These are phyloP conservation scores for Arthrobotrys sinensis DNA, from an alignment of 2,329 filamentous ascomycete species.

Conservation along the genomic window DNA sequence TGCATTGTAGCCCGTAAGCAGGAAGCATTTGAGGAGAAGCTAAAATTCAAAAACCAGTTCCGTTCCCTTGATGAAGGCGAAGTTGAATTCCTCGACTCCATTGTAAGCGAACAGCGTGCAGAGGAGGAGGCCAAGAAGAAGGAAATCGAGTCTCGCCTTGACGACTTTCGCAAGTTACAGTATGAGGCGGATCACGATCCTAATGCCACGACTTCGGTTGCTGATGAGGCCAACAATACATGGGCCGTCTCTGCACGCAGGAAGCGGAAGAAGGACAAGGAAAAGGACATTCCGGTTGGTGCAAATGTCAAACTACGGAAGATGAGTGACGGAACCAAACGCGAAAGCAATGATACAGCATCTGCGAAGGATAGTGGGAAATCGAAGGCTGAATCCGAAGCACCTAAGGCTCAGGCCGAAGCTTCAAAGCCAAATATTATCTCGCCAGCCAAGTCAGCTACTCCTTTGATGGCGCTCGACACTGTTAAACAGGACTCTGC, in stretches of 20 bases:
- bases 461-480: neutral
- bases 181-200: constrained; percentile 62
- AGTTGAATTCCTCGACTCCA: constrained; percentile 79
- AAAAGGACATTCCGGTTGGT: constrained; percentile 35
- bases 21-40: constrained; percentile 83
- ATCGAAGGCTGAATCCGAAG: neutral
- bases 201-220: constrained; percentile 5
- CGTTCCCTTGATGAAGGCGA: constrained; percentile 84
- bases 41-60: constrained; percentile 82
- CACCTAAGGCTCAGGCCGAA: neutral
- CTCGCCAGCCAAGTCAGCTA: neutral
- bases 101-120: constrained; percentile 70
- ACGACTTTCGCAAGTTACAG: constrained; percentile 73
- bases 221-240: constrained; percentile 36
- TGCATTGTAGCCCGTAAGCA: constrained; percentile 78
- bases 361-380: constrained; percentile 14
- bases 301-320: constrained; percentile 56
- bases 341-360: constrained; percentile 27
- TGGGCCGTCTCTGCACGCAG: constrained; percentile 55
- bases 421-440: neutral
- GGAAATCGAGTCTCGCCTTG: constrained; percentile 74
- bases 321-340: constrained; percentile 54
- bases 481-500: constrained; percentile 1
- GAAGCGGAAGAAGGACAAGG: constrained; percentile 60
- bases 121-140: constrained; percentile 73